Evolutionary conservation across 2,329 filamentous ascomycete genomes (phyloP).

Genomic region (Thielaviopsis euricoi): DNA sequence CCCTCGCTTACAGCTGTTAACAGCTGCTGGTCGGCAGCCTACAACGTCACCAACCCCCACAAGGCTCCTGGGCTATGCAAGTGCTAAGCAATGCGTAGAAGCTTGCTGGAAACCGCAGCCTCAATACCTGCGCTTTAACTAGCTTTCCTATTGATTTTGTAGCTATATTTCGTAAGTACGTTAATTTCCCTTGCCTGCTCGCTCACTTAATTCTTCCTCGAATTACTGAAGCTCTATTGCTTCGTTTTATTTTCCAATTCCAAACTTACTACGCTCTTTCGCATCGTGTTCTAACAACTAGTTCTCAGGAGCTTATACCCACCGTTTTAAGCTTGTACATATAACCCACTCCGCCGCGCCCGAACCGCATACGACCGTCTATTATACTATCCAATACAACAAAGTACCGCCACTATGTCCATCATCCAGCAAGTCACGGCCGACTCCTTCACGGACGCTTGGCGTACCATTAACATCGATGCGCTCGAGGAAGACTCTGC

Average conservation of each 20-base stretch:
- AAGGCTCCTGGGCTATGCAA: background rate
- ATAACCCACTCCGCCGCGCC: background rate
- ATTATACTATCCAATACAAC: background rate
- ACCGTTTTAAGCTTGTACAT: background rate
- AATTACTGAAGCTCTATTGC: background rate
- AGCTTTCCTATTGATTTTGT: background rate
- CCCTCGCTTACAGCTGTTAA: background rate
- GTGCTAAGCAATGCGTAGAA: background rate
- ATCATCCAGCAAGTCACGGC: conserved; percentile 50
- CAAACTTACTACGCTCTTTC: background rate
- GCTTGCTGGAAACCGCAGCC: background rate
- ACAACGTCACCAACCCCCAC: background rate
- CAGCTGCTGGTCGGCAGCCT: background rate
- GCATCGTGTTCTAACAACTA: background rate
- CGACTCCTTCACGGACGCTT: conserved; percentile 44
- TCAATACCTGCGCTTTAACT: background rate
- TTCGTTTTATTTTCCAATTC: background rate
- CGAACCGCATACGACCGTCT: background rate
- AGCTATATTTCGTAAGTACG: background rate
- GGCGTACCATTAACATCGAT: conserved; percentile 90
- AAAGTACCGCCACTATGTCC: conserved; percentile 31
- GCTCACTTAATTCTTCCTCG: background rate
- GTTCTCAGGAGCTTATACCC: background rate
- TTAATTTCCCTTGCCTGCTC: background rate
- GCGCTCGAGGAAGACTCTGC: conserved; percentile 78